A percentile compares a stretch with the other conserved stretches of the same genome.
Conservation (phyloP, 2,329 filamentous ascomycete genomes). For the Fusarium luffae region DNA sequence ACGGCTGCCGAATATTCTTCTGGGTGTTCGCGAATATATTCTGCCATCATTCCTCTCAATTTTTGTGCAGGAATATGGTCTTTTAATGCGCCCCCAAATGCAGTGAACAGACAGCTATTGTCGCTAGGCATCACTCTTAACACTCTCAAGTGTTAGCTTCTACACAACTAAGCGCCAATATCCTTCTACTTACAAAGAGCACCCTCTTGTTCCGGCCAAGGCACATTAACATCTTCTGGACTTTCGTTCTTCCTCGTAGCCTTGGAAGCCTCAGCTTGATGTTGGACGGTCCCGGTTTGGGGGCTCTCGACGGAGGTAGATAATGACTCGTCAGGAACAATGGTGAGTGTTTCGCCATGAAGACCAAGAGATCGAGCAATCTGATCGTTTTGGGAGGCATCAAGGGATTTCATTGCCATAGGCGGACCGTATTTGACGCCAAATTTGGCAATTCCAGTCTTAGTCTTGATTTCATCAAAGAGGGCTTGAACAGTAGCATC, state of each 20-base stretch:
- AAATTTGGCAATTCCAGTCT: slow-evolving; percentile 74
- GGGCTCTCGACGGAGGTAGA: slow-evolving; percentile 20
- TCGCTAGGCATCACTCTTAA: slow-evolving; percentile 97
- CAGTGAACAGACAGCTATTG: slow-evolving; percentile 93
- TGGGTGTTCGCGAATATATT: slow-evolving; percentile 78
- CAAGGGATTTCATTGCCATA: slow-evolving; percentile 70
- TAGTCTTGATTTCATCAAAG: slow-evolving; percentile 67
- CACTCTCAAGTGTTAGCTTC: slow-evolving; percentile 59
- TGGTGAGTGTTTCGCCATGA: slow-evolving; percentile 62
- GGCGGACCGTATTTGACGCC: slow-evolving; percentile 89
- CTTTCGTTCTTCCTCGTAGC: slow-evolving; percentile 18
- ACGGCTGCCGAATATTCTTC: slow-evolving; percentile 80
- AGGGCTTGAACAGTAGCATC: slow-evolving; percentile 73
- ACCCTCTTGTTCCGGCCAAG: slow-evolving; percentile 62
- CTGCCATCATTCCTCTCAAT: slow-evolving; percentile 80
- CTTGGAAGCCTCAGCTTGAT: slow-evolving; percentile 2
- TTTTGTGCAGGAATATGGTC: slow-evolving; percentile 60
- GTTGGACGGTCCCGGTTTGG: slow-evolving; percentile 12
- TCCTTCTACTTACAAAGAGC: slow-evolving; percentile 57
- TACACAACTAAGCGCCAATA: neutral
- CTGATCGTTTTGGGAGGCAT: slow-evolving; percentile 64
- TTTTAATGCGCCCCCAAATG: slow-evolving; percentile 83
- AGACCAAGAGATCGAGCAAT: slow-evolving; percentile 61
- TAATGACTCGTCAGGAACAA: slow-evolving; percentile 56
- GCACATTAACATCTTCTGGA: slow-evolving; percentile 54